Evolutionary conservation across 2,329 filamentous ascomycete genomes (phyloP).

Genomic region (Hymenoscyphus salicellus): DNA sequence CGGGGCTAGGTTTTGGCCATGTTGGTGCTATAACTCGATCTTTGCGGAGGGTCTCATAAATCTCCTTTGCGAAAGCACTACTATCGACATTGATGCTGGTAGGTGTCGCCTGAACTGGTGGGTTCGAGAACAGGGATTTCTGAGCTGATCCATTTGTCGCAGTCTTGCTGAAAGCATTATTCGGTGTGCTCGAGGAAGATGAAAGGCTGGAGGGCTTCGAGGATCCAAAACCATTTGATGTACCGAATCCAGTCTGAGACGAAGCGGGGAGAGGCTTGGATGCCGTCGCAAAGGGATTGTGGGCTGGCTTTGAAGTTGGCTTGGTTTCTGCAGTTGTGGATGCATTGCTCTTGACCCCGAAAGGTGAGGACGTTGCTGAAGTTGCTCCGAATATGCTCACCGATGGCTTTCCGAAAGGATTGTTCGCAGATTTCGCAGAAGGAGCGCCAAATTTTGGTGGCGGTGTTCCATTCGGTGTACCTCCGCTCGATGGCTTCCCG

Average conservation of each 20-base stretch:
- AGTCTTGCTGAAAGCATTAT: slow-evolving; percentile 4
- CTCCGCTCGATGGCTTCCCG: slow-evolving; percentile 2
- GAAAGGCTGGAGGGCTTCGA: neutral
- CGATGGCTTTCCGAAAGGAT: slow-evolving; percentile 14
- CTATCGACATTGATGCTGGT: slow-evolving; percentile 13
- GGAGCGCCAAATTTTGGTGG: slow-evolving; percentile 7
- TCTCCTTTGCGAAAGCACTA: slow-evolving; percentile 44
- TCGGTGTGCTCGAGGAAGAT: neutral
- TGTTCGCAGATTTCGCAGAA: neutral
- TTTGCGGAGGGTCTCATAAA: slow-evolving; percentile 52
- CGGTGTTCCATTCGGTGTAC: neutral
- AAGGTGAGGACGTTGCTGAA: neutral
- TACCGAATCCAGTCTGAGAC: slow-evolving; percentile 5
- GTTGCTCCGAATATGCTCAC: slow-evolving; percentile 12
- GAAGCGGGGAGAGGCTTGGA: neutral
- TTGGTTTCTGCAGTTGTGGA: neutral
- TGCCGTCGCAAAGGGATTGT: slow-evolving; percentile 3
- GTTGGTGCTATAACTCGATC: slow-evolving; percentile 40
- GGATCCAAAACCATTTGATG: slow-evolving; percentile 6
- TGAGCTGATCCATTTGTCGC: neutral
- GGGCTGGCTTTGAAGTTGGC: neutral
- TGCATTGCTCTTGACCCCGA: slow-evolving; percentile 1
- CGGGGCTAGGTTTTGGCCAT: slow-evolving; percentile 19
- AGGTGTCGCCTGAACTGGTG: neutral
- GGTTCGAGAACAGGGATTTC: neutral